These are phyloP conservation scores for Rozella allomycis DNA, from an alignment of 371 early-diverging fungal species.

Conservation along the genomic window DNA sequence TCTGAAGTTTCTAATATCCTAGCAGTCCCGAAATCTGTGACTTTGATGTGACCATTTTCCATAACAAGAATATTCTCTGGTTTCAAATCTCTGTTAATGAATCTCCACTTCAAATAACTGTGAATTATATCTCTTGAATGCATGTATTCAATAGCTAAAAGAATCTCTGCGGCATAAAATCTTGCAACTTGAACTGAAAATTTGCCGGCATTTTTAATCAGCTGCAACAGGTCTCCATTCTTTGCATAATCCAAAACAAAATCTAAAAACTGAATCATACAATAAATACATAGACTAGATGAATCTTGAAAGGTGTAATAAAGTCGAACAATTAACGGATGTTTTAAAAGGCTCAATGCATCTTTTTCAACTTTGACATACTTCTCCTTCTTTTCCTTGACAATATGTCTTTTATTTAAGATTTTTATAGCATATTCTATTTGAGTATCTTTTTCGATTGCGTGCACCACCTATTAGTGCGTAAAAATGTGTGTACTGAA, in stretches of 20 bases:
- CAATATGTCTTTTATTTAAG: constrained; percentile 74
- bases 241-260: constrained; percentile 70
- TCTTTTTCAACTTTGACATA: constrained; percentile 77
- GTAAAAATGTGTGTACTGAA: constrained; percentile 27
- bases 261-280: no score
- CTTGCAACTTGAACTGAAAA: constrained; percentile 8
- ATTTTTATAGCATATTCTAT: constrained; percentile 73
- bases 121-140: constrained; percentile 10
- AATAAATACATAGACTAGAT: constrained; percentile 38
- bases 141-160: constrained; percentile 11
- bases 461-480: constrained; percentile 38
- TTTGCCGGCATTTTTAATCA: constrained; percentile 9
- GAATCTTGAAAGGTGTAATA: constrained; percentile 86
- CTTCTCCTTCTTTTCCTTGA: constrained; percentile 61
- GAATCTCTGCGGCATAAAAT: constrained; percentile 16
- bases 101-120: constrained; percentile 9
- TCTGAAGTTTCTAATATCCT: constrained; percentile 46
- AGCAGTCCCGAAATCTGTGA: constrained; percentile 93
- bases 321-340: constrained; percentile 70
- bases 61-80: constrained; percentile 55
- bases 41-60: constrained; percentile 61
- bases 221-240: constrained; percentile 70
- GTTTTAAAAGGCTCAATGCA: constrained; percentile 52
- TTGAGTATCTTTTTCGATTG: constrained; percentile 35
- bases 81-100: constrained; percentile 18